Base-by-base conservation (phyloP, 2,329 filamentous ascomycete genomes). In the Sclerotinia sclerotiorum region DNA sequence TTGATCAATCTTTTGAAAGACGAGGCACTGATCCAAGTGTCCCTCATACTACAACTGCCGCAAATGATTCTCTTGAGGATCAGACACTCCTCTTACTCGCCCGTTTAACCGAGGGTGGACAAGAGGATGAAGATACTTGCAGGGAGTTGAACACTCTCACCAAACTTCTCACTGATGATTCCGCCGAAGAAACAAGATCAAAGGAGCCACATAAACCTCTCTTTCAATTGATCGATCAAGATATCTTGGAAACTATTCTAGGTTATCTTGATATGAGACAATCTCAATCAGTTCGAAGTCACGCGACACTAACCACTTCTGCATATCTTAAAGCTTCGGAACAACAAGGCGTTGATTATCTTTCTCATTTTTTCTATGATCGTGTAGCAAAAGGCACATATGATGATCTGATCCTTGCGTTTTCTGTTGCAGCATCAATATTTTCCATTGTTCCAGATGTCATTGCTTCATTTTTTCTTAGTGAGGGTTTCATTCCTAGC, bases 361-460 rank as follows among this genome's bases (percentile, higher is more conserved):
- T 97, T 62, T 86, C 87, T 6, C 85, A 85, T 6, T 94, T 95
- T 78, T 91, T 97, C 77, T 88, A 88, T 66, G 82, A 86, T 21
- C 88, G 90, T 65, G 84, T 97, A 21, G 81, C 85, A 73, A 88
- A 90, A 71, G 89, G 89, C 65, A 94, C 90, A 32, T 92, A 93
- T 72, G 94, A 97, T 75, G 92, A 97, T 79, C 87, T 96, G 73
- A 92, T 97, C 67, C 84, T 95, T 62, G 94, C 94, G 7, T 98
- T 97, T 78, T 98, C 94, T 65, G 93, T 94, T n/a, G 93, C 93
- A 7, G 88, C 93, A 2, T 88, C 89, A 29, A 87, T 96, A 11
- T 99, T 99, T 77, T 94, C 95, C 1, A 86, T 99, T 65, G 88
- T 92, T 2, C 90, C 93, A 3, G 86, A 89, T 67, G 85, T 92